Evolutionary conservation across 2,329 filamentous ascomycete species (phyloP).

Genomic region (Torrubiella hemipterigena): DNA sequence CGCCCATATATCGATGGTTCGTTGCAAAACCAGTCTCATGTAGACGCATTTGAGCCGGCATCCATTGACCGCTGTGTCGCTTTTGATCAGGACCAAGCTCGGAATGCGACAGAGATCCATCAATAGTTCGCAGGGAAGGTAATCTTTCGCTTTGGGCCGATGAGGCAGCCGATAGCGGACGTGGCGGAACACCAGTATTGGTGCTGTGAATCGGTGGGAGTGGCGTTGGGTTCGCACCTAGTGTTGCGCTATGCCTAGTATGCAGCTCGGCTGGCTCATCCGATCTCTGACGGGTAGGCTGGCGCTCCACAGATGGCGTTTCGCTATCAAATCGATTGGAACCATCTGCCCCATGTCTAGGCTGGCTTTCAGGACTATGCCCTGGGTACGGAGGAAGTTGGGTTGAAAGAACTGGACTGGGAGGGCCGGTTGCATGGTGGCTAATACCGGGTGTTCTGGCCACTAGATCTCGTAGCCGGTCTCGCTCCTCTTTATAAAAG

Average conservation of each 20-base stretch:
- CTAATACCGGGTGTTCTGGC: constrained; percentile 44
- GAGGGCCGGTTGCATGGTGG: constrained; percentile 37
- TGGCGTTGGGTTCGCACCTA: constrained; percentile 19
- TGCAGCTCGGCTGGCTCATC: constrained; percentile 33
- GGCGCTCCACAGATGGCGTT: constrained; percentile 29
- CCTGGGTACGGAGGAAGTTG: constrained; percentile 23
- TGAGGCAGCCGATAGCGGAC: constrained; percentile 24
- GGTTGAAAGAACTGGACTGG: constrained; percentile 32
- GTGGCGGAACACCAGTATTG: constrained; percentile 22
- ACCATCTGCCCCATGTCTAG: constrained; percentile 15
- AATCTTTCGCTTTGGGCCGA: constrained; percentile 29
- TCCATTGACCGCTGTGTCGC: constrained; percentile 22
- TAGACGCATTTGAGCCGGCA: constrained; percentile 16
- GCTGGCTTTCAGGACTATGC: constrained; percentile 20
- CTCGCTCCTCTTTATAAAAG: constrained; percentile 61
- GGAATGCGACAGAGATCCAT: constrained; percentile 17
- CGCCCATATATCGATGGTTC: constrained; percentile 2
- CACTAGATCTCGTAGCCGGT: constrained; percentile 58
- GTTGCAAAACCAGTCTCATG: constrained; percentile 26
- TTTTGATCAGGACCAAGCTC: constrained; percentile 18
- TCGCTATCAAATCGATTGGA: constrained; percentile 26
- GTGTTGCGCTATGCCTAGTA: constrained; percentile 25
- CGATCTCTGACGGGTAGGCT: constrained; percentile 33
- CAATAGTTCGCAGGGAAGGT: constrained; percentile 35
- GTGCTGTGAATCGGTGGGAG: constrained; percentile 29